Evolutionary conservation across 768 basidiomycete species (phyloP).

Genomic region (Crucibulum laeve): DNA sequence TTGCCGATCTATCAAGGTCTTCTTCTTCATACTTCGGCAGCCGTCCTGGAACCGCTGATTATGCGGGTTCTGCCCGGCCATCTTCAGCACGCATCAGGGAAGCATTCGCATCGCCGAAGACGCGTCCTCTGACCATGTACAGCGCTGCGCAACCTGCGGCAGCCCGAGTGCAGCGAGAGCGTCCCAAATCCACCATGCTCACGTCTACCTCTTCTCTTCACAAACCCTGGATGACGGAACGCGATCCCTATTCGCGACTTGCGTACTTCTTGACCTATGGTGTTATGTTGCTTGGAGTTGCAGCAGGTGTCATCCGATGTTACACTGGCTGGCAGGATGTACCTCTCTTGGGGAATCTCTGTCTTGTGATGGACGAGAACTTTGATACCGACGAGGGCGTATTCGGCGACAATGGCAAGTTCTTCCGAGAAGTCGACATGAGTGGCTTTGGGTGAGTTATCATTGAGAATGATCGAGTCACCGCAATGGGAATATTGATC

Average conservation of each 20-base stretch:
- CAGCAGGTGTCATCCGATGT: conserved; percentile 45
- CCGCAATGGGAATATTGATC: not conserved
- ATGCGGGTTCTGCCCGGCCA: conserved; percentile 22
- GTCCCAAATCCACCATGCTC: conserved; percentile 50
- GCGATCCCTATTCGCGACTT: conserved; percentile 51
- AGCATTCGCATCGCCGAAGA: conserved; percentile 52
- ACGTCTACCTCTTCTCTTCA: conserved; percentile 23
- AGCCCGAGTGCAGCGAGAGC: conserved; percentile 33
- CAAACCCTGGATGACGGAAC: conserved; percentile 64
- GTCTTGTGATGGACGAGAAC: conserved; percentile 74
- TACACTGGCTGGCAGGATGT: conserved; percentile 58
- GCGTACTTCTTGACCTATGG: conserved; percentile 64
- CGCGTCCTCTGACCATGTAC: conserved; percentile 53
- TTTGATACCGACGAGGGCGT: conserved; percentile 54
- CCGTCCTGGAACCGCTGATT: conserved; percentile 28
- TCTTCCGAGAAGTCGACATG: conserved; percentile 78
- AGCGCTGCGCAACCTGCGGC: conserved; percentile 39
- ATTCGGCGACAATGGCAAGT: conserved; percentile 62
- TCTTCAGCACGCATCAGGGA: conserved; percentile 45
- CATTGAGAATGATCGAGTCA: not conserved
- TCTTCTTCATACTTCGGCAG: conserved; percentile 33
- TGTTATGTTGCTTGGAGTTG: conserved; percentile 54
- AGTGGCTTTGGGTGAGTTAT: conserved; percentile 76
- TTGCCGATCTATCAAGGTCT: conserved; percentile 37
- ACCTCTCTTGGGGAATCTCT: conserved; percentile 40